Evolutionary conservation across 2,329 filamentous ascomycete genomes (phyloP).

Genomic region (Hymenotorrendiella dingleyae): DNA sequence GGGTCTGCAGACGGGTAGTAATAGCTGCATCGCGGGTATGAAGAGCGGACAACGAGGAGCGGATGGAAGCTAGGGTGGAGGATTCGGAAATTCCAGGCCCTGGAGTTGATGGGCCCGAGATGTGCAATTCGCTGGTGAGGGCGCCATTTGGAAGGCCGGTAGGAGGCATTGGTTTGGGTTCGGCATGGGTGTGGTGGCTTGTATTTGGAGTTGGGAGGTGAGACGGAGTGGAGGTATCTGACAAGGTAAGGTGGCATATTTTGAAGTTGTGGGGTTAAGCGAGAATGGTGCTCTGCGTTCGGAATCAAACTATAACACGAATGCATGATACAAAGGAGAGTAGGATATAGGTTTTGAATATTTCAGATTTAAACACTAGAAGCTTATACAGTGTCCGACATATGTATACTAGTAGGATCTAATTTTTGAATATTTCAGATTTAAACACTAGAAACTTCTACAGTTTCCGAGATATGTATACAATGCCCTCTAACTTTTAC

Average conservation of each 20-base stretch:
- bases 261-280: conserved; percentile 17
- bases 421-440: no score
- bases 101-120: conserved; percentile 11
- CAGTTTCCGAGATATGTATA: conserved; percentile 2
- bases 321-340: no score
- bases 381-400: no score
- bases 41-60: conserved; percentile 67
- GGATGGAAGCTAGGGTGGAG: conserved; percentile 71
- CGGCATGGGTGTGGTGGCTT: conserved; percentile 24
- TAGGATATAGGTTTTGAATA: no score
- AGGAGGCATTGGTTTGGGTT: conserved; percentile 31
- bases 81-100: conserved; percentile 55
- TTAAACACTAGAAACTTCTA: no score
- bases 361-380: no score
- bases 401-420: no score
- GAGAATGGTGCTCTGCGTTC: conserved; percentile 6
- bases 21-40: conserved; percentile 71
- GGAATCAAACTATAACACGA: no score
- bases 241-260: conserved; percentile 11
- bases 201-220: not conserved
- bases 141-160: conserved; percentile 30
- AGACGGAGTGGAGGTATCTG: conserved; percentile 1
- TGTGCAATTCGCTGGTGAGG: conserved; percentile 7
- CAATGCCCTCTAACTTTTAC: conserved; percentile 3
- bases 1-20: conserved; percentile 65